Base-by-base conservation (phyloP, 495 filamentous ascomycete genomes). In the Penicillium goetzii region DNA sequence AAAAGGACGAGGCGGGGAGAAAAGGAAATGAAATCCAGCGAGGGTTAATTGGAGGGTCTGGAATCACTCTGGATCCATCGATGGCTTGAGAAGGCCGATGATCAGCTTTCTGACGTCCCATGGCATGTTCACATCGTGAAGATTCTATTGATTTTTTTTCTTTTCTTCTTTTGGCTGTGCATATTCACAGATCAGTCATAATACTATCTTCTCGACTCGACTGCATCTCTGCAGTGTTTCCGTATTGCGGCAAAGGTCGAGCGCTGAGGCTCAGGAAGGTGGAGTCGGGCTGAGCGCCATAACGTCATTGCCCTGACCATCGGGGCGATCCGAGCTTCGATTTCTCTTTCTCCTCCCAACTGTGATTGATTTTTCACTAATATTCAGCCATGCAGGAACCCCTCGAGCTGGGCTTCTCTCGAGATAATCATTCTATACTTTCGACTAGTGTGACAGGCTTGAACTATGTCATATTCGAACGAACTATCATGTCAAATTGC, bases 251-350 rank as follows among this genome's bases (percentile, higher is more conserved):
- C 21, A n/a, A 26, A 15, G 6, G 59, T 51, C 36, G 23, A 36
- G 30, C 15, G n/a, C 51, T 72, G 70, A 72, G 67, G 62, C 69
- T 70, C 62, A 33, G 54, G 17, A 30, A 19, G 49, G 62, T 67
- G 63, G 61, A 69, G 45, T 56, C 25, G 5, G 47, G 26, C 52
- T 23, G 47, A 30, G 49, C 61, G 38, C 61, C 41, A 68, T 61
- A 41, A 40, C 70, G 68, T 72, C 70, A 71, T 71, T 26, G 30
- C 57, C 34, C 34, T 10, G 34, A 54, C 14, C 40, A 50, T 65
- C 56, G 61, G 62, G 59, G 60, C 63, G 68, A 71, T 66, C 65
- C 55, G 68, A 62, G 45, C 32, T 38, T 53, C 38, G 47, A 66
- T 66, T 49, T 59, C 19, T 11, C 17, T 14, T 14, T 23, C 10